Conservation (phyloP, 139 green algal genomes). For the Volvox reticuliferus region DNA sequence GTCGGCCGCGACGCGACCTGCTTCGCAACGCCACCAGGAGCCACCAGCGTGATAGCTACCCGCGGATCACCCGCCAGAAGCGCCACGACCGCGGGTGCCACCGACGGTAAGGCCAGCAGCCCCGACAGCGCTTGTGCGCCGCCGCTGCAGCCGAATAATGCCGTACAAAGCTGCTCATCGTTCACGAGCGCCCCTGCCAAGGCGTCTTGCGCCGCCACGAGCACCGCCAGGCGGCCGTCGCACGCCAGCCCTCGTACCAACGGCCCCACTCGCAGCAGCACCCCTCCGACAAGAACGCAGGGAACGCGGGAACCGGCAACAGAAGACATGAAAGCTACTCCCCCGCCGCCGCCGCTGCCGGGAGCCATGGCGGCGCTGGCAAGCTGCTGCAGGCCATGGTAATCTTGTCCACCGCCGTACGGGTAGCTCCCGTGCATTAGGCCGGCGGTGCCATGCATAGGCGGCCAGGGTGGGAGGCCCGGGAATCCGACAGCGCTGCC, state of each 20-base stretch:
- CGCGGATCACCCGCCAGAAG: background rate
- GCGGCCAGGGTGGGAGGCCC: background rate
- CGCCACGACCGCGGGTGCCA: background rate
- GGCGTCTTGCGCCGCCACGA: background rate
- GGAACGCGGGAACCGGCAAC: background rate
- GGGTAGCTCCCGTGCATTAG: background rate
- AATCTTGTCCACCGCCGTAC: background rate
- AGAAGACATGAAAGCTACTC: no score
- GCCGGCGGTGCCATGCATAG: background rate
- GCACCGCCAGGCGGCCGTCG: background rate
- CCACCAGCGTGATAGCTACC: background rate
- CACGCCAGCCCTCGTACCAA: background rate
- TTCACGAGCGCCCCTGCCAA: background rate
- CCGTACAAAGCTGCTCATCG: background rate
- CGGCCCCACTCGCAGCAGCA: constrained; percentile 10
- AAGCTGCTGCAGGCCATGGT: background rate
- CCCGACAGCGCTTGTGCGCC: background rate
- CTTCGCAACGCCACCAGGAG: background rate
- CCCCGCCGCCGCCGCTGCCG: background rate
- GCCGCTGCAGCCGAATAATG: background rate
- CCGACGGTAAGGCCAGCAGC: background rate
- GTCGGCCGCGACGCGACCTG: background rate
- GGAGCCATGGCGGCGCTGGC: background rate
- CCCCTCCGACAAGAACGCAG: background rate
- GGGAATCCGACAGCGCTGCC: background rate